Percentiles rank a stretch among this genome's conserved stretches.
Conservation (phyloP, 176 grass and related monocot species). For the Zoysia japonica region DNA sequence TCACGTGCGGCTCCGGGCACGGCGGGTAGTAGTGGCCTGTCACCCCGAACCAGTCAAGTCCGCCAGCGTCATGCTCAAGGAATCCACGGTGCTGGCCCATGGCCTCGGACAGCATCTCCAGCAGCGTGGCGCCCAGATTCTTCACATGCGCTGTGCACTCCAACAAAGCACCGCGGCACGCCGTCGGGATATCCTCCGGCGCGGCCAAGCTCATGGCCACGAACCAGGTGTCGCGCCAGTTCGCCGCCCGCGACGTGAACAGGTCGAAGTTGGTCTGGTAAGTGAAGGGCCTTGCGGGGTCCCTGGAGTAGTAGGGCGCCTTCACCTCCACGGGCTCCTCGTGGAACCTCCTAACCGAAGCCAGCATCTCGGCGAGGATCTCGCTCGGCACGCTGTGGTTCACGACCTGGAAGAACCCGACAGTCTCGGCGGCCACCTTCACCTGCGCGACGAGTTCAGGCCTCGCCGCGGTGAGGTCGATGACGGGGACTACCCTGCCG, state of each 20-base stretch:
- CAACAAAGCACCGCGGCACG: slow-evolving; percentile 24
- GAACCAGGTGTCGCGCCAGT: too few relatives aligned
- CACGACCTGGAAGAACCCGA: not conserved
- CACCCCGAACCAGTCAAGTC: slow-evolving; percentile 7
- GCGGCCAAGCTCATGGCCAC: too few relatives aligned
- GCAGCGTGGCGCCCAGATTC: slow-evolving; percentile 25
- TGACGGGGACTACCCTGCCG: not conserved
- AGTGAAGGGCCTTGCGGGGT: too few relatives aligned
- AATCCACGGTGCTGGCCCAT: slow-evolving; percentile 22
- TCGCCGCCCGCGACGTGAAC: too few relatives aligned
- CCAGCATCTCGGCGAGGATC: too few relatives aligned
- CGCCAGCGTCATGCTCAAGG: slow-evolving; percentile 21
- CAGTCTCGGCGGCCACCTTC: not conserved
- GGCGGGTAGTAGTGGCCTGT: slow-evolving; percentile 50
- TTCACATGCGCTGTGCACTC: slow-evolving; percentile 24
- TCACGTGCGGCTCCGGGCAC: slow-evolving; percentile 46
- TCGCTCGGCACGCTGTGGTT: not conserved
- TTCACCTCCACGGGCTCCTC: too few relatives aligned
- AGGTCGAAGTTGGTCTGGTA: too few relatives aligned
- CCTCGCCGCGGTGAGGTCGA: too few relatives aligned
- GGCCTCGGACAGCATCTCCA: slow-evolving; percentile 54
- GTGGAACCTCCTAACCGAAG: too few relatives aligned
- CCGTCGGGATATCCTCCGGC: slow-evolving; percentile 32
- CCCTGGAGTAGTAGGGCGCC: too few relatives aligned
- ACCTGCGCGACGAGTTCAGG: not conserved